phyloP scores from a whole-genome alignment of 2,329 filamentous ascomycete genomes.

The Penicillium janthinellum region DNA sequence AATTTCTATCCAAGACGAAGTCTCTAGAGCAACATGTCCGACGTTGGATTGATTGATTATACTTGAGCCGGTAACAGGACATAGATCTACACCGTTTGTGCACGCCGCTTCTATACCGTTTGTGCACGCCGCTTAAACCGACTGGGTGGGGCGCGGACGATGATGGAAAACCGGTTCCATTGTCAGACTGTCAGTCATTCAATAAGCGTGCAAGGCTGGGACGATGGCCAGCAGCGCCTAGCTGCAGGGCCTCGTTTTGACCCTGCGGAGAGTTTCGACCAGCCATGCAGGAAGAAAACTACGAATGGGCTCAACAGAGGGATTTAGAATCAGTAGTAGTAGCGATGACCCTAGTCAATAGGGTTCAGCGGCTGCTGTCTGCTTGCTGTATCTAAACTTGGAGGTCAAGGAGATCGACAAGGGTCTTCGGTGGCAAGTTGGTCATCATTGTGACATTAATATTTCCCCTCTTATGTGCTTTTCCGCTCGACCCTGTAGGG shows the following conservation, averaged over 20 bases:
- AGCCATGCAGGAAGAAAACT: not conserved
- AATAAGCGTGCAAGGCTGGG: not conserved
- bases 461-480: not conserved
- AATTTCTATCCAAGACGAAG: no score
- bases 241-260: not conserved
- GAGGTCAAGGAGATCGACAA: no score
- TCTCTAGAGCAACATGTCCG: no score
- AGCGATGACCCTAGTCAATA: no score
- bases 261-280: not conserved
- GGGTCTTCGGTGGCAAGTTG: not conserved
- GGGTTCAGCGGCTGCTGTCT: not conserved
- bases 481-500: constrained; percentile 29
- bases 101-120: not conserved
- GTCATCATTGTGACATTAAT: not conserved
- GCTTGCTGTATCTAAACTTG: no score
- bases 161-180: not conserved
- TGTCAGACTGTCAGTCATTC: not conserved
- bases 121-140: not conserved
- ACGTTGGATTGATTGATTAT: no score
- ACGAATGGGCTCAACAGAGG: no score
- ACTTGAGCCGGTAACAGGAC: not conserved
- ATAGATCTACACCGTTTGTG: not conserved
- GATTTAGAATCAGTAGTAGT: not conserved
- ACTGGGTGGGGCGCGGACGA: not conserved
- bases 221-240: not conserved